Evolutionary conservation across 495 filamentous ascomycete species (phyloP).

Genomic region (Podospora pseudocomata): DNA sequence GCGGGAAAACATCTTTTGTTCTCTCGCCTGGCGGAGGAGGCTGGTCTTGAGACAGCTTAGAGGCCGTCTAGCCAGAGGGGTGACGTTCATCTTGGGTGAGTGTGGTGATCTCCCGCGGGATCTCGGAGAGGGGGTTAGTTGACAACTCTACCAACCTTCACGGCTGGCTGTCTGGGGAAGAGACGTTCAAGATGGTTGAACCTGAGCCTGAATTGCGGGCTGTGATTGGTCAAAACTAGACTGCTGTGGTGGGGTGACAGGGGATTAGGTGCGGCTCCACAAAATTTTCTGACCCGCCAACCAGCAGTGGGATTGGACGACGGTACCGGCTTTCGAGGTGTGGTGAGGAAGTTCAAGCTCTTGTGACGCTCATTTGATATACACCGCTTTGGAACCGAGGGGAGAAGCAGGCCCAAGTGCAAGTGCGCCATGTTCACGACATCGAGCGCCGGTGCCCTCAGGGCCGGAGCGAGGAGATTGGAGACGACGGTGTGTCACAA

Average conservation of each 20-base stretch:
- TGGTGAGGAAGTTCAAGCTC: not conserved
- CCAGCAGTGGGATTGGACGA: not conserved
- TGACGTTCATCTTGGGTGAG: constrained; percentile 52
- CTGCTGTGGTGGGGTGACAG: constrained; percentile 1
- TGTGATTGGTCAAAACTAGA: not conserved
- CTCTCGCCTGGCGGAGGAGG: constrained; percentile 46
- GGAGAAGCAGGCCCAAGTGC: not conserved
- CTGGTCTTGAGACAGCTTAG: constrained; percentile 64
- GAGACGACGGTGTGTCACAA: constrained; percentile 8
- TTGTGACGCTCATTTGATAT: not conserved
- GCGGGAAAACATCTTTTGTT: constrained; percentile 37
- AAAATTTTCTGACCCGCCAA: constrained; percentile 14
- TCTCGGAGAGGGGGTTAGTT: not conserved
- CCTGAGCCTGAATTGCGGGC: not conserved
- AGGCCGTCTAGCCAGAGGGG: constrained; percentile 55
- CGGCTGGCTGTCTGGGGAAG: constrained; percentile 3
- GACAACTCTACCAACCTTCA: not conserved
- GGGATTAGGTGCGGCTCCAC: constrained; percentile 4
- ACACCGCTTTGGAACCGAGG: not conserved
- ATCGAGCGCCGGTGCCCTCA: constrained; percentile 18
- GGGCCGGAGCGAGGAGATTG: constrained; percentile 21
- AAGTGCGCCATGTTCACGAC: constrained; percentile 23
- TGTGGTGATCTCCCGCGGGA: constrained; percentile 7
- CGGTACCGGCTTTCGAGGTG: not conserved
- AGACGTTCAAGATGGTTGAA: not conserved